Evolutionary conservation across 192 early-diverging fungal species (phyloP).

Genomic region (Gamsiella multidivaricata): DNA sequence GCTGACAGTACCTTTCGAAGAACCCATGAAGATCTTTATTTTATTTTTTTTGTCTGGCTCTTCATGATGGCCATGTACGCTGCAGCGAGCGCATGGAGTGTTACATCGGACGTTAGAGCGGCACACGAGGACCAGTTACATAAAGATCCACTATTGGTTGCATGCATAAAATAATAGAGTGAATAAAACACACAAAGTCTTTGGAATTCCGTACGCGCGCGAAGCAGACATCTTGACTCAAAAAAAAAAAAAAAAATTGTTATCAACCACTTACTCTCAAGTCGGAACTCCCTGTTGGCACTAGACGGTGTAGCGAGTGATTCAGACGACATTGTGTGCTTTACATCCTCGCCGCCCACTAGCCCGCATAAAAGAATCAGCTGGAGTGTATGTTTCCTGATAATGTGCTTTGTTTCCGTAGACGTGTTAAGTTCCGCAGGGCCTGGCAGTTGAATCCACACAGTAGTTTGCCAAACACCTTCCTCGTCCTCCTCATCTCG

Average conservation of each 20-base stretch:
- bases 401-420: constrained; percentile 40
- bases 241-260: not conserved
- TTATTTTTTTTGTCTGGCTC: not conserved
- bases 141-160: constrained; percentile 35
- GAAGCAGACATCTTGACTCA: not conserved
- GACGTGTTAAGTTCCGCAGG: constrained; percentile 26
- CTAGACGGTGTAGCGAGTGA: constrained; percentile 7
- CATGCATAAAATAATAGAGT: not conserved
- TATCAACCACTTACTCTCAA: constrained; percentile 41
- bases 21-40: not conserved
- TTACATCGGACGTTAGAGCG: too few relatives aligned
- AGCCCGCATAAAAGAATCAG: constrained; percentile 39
- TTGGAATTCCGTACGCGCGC: too few relatives aligned
- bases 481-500: constrained; percentile 3
- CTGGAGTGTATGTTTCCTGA: constrained; percentile 30
- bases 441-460: constrained; percentile 35
- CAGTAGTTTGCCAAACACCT: constrained; percentile 25
- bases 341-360: not conserved
- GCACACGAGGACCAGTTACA: constrained; percentile 41
- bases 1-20: too few relatives aligned
- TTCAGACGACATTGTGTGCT: not conserved
- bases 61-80: not conserved
- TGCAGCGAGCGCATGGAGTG: too few relatives aligned
- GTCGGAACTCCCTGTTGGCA: constrained; percentile 43
- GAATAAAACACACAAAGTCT: not conserved